Evolutionary conservation across 169 alveolate genomes (phyloP), one percentile per base, ranked within the genome.

Genomic region (Theileria annulata): DNA sequence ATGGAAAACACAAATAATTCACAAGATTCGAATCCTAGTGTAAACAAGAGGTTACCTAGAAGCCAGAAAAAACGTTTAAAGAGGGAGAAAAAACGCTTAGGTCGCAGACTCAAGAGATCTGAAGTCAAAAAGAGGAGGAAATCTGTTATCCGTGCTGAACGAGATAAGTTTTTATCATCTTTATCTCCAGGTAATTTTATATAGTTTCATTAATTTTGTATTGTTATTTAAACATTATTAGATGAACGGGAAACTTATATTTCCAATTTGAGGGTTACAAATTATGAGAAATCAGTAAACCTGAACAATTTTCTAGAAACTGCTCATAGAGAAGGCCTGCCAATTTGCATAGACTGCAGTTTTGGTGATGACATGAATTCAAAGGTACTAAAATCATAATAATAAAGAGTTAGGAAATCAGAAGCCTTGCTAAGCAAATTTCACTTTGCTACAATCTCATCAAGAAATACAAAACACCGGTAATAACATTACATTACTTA

Each of bases 361-460:
- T 84, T 84, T 77, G 54, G 68, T 21, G 79, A 64, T 21, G 27
- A 10, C 17, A 82, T 82, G 89, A 51, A 48, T 67, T 75, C 76
- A 2, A 84, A 56, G 77, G 85, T 75, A 58, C 17, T 42, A 42
- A 3, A 42, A 42, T 42, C 17, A 42, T 3, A 59, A 0, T 19
- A 17, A 12, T 19, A n/a, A 82, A 10, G 3, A 0, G 0, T 0
- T n/a, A 78, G 87, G 90, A 84, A 42, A 51, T 54, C 12, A 77
- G 79, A 37, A 84, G 90, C 19, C 74, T 84, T 8, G 90, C 90
- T 15, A 77, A 73, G 63, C 90, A 84, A 70, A 31, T 84, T 0
- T 37, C 90, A 5, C 37, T 51, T 51, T 48, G 66, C 25, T 84
- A 84, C 69, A 84, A 33, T 59, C 19, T 62, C 12, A 77, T 84